phyloP scores from a whole-genome alignment of 1,139 yeast genomes.

The Chernovozyma sophiae-reginae region DNA sequence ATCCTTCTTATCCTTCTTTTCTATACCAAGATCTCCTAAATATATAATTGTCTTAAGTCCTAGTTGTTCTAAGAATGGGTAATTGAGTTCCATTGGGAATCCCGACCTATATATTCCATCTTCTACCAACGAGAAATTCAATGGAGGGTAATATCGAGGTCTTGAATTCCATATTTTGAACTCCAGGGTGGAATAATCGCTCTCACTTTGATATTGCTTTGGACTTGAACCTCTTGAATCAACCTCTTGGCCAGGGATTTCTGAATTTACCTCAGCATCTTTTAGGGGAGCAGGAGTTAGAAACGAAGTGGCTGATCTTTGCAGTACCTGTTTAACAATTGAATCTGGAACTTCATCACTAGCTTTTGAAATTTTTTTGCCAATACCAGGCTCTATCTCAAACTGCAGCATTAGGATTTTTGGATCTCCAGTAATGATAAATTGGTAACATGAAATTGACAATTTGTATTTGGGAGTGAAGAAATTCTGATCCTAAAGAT shows the following conservation, averaged over 20 bases:
- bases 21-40: conserved; percentile 62
- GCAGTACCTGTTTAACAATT: too few relatives aligned
- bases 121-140: conserved; percentile 85
- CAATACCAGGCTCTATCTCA: too few relatives aligned
- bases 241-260: neutral
- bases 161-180: conserved; percentile 8
- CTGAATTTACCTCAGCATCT: neutral
- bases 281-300: too few relatives aligned
- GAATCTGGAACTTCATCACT: too few relatives aligned
- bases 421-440: too few relatives aligned
- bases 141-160: conserved; percentile 68
- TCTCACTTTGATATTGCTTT: neutral
- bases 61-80: conserved; percentile 68
- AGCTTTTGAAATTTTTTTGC: too few relatives aligned
- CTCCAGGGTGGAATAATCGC: conserved; percentile 4
- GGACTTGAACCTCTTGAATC: neutral
- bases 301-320: too few relatives aligned
- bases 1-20: conserved; percentile 17
- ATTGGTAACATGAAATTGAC: too few relatives aligned
- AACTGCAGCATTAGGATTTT: too few relatives aligned
- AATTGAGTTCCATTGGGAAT: conserved; percentile 85
- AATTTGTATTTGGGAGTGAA: too few relatives aligned
- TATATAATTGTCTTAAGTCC: conserved; percentile 76
- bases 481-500: too few relatives aligned
- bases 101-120: conserved; percentile 88